phyloP scores from a whole-genome alignment of 495 filamentous ascomycete genomes.

The Staphylotrichum tortipilum region DNA sequence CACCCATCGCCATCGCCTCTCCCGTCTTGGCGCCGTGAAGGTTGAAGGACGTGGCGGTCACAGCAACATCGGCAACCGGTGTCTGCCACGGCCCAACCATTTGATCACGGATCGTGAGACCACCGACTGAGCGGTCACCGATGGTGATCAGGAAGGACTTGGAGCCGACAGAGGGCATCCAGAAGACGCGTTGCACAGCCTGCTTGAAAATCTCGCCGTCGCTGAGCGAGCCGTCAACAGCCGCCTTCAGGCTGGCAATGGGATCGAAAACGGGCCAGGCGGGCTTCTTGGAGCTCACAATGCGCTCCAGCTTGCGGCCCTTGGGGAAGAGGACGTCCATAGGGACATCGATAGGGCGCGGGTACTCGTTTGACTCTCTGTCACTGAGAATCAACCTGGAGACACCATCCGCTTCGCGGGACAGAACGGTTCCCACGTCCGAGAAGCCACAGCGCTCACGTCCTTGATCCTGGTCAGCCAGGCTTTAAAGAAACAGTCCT shows the following conservation, averaged over 20 bases:
- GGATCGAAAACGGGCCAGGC: constrained; percentile 65
- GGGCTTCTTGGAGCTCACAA: constrained; percentile 65
- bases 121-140: constrained; percentile 83
- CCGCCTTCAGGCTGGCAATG: constrained; percentile 30
- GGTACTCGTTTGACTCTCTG: constrained; percentile 65
- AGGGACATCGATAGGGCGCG: constrained; percentile 79
- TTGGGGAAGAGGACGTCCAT: constrained; percentile 91
- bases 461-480: constrained; percentile 16
- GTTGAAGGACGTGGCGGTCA: constrained; percentile 74
- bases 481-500: background rate
- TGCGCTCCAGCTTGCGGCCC: constrained; percentile 71
- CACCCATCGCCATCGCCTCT: constrained; percentile 95
- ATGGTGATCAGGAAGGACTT: constrained; percentile 98
- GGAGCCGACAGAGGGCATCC: constrained; percentile 80
- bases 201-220: constrained; percentile 60
- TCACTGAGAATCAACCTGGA: constrained; percentile 74
- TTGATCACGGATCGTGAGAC: constrained; percentile 81
- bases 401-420: constrained; percentile 51
- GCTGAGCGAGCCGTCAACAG: constrained; percentile 43
- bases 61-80: constrained; percentile 88
- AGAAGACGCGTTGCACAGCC: constrained; percentile 72
- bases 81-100: constrained; percentile 96
- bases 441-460: constrained; percentile 92
- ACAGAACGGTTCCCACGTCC: constrained; percentile 71
- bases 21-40: constrained; percentile 59